Percentiles rank a stretch among this genome's conserved stretches.
These are phyloP conservation scores for Fusarium nelsonii DNA, from an alignment of 2,329 filamentous ascomycete species.

Conservation along the genomic window DNA sequence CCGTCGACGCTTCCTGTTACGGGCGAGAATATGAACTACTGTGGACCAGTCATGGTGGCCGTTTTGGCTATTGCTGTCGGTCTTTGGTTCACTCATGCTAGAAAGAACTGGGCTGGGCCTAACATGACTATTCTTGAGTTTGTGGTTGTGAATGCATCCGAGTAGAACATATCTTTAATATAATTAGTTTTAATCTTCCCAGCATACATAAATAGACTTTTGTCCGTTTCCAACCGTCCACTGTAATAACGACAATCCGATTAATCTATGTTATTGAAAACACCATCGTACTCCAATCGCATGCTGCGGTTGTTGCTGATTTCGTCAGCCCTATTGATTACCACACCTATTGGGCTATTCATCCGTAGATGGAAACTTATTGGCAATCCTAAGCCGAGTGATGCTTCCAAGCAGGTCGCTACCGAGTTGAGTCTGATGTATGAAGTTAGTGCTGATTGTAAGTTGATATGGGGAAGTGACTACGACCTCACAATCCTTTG, in stretches of 20 bases:
- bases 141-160: conserved; percentile 32
- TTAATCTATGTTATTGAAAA: no score
- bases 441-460: not conserved
- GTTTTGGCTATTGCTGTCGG: conserved; percentile 38
- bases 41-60: conserved; percentile 43
- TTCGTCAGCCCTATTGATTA: not conserved
- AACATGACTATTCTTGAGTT: conserved; percentile 46
- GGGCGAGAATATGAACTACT: conserved; percentile 44
- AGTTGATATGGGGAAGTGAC: not conserved
- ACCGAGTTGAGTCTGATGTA: no score
- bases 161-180: not conserved
- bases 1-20: conserved; percentile 43
- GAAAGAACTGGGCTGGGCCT: conserved; percentile 42
- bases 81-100: conserved; percentile 38
- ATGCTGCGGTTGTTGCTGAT: no score
- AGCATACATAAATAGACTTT: no score
- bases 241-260: no score
- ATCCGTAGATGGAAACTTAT: no score
- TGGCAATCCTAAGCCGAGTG: no score
- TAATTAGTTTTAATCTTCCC: no score
- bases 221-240: no score
- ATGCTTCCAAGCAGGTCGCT: not conserved
- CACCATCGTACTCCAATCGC: no score
- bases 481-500: not conserved
- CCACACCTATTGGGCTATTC: no score